Conservation (phyloP, 1,284 basidiomycete genomes). For the Phellinidium pouzarii region DNA sequence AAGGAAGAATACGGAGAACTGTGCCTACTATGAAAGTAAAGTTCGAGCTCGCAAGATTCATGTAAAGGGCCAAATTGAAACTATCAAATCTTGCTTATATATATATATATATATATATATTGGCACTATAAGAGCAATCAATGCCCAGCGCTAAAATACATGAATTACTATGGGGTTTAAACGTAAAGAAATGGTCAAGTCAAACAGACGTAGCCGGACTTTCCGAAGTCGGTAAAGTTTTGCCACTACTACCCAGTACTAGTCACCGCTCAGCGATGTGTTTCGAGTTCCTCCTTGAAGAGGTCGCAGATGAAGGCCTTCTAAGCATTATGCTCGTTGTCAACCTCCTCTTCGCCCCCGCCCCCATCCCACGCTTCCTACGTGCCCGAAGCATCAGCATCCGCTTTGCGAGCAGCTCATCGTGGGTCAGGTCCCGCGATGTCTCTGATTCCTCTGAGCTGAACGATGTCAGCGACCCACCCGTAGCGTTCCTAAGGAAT, state of each 20-base stretch:
- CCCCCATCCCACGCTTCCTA: conserved; percentile 12
- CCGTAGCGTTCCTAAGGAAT: conserved; percentile 8
- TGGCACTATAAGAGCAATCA: background rate
- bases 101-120: no score
- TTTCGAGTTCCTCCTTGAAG: background rate
- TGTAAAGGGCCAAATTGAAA: background rate
- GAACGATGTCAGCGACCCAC: conserved; percentile 10
- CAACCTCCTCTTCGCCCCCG: background rate
- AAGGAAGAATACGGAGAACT: no score
- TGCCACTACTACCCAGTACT: no score
- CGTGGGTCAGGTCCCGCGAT: conserved; percentile 11
- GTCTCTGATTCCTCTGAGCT: conserved; percentile 13
- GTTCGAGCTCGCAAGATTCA: no score
- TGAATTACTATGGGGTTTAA: background rate
- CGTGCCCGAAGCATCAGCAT: conserved; percentile 15
- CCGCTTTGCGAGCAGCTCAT: conserved; percentile 14
- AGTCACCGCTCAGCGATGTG: no score
- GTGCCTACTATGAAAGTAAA: no score
- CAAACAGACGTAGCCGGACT: background rate
- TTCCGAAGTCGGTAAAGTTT: no score
- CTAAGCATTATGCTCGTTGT: background rate
- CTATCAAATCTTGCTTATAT: background rate
- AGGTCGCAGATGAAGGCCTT: background rate
- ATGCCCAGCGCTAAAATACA: background rate
- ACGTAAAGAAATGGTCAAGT: background rate